Conservation (phyloP, 164 flowering plant genomes). For the Umbellularia californica region DNA sequence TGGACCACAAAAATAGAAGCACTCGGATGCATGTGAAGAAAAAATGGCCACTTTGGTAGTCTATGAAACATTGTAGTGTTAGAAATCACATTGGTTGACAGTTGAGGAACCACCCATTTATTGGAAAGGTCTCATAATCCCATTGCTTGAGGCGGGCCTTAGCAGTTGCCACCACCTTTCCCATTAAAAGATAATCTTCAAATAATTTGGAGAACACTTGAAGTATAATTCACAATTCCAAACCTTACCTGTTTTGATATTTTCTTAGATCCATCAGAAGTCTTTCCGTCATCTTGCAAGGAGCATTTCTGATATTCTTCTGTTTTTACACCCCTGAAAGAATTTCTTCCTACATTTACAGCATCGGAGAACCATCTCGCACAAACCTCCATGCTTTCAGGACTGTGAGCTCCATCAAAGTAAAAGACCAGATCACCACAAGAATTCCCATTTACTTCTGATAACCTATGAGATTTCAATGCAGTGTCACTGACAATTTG, state of each 20-base stretch:
- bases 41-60: neutral
- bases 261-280: conserved; percentile 23
- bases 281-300: conserved; percentile 14
- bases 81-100: neutral
- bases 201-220: neutral
- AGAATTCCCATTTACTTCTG: conserved; percentile 19
- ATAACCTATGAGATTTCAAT: conserved; percentile 7
- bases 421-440: conserved; percentile 66
- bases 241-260: conserved; percentile 47
- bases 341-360: conserved; percentile 29
- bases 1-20: neutral
- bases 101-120: neutral
- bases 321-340: conserved; percentile 10
- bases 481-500: conserved; percentile 49
- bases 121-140: neutral
- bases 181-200: no score
- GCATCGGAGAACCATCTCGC: conserved; percentile 76
- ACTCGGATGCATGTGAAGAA: no score
- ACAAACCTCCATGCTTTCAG: conserved; percentile 90
- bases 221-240: neutral
- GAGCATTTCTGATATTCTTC: conserved; percentile 23
- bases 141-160: neutral
- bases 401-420: conserved; percentile 93
- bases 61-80: neutral
- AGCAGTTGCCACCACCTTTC: neutral